These are phyloP conservation scores for Colletotrichum orchidophilum DNA, from an alignment of 2,329 filamentous ascomycete genomes.

Conservation along the genomic window DNA sequence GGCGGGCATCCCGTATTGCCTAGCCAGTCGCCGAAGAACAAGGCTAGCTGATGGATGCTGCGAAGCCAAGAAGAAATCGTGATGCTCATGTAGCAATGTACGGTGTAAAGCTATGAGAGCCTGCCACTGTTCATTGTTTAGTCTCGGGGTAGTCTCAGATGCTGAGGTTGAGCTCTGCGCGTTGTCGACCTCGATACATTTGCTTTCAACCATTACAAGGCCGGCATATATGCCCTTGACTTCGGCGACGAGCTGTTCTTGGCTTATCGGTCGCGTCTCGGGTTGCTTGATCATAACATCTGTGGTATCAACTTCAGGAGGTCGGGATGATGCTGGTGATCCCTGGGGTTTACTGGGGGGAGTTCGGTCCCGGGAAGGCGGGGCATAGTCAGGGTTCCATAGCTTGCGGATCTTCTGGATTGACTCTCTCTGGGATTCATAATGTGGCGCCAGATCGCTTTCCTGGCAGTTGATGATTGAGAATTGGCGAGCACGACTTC, in stretches of 20 bases:
- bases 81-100: slow-evolving; percentile 82
- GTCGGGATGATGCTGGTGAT: background rate
- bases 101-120: slow-evolving; percentile 83
- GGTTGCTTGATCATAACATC: background rate
- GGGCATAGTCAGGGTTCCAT: no score
- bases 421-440: no score
- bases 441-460: no score
- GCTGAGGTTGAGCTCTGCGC: slow-evolving; percentile 60
- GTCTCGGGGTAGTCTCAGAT: slow-evolving; percentile 47
- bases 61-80: slow-evolving; percentile 83
- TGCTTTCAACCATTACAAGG: slow-evolving; percentile 84
- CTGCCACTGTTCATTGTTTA: slow-evolving; percentile 81
- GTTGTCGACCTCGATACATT: slow-evolving; percentile 85
- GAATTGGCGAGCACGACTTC: no score
- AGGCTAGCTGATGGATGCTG: slow-evolving; percentile 84
- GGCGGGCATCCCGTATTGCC: slow-evolving; percentile 90
- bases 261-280: slow-evolving; percentile 56
- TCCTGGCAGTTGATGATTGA: no score
- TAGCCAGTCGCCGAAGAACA: slow-evolving; percentile 73
- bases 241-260: slow-evolving; percentile 82
- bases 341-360: no score
- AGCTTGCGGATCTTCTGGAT: background rate
- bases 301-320: background rate
- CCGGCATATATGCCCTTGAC: slow-evolving; percentile 87
- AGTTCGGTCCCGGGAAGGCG: no score